Evolutionary conservation across 2,329 filamentous ascomycete genomes (phyloP).

Genomic region (Fusarium secorum): DNA sequence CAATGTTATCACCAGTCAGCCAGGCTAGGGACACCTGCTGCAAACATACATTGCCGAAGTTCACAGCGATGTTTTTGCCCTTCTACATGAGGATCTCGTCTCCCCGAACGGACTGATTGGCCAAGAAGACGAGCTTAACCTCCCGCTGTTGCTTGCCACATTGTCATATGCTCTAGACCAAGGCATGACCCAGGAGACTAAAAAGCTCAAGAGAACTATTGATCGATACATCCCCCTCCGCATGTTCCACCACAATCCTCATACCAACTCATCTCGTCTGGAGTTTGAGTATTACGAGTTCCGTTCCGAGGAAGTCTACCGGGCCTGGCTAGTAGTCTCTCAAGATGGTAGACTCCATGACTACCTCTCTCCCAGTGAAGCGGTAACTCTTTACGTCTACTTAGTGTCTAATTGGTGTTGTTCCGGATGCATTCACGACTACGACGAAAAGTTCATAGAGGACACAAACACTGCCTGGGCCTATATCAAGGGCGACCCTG

Average conservation of each 20-base stretch:
- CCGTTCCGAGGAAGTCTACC: slow-evolving; percentile 40
- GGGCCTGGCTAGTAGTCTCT: slow-evolving; percentile 23
- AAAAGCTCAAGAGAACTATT: slow-evolving; percentile 27
- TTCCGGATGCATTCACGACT: neutral
- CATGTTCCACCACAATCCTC: slow-evolving; percentile 38
- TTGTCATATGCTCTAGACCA: slow-evolving; percentile 20
- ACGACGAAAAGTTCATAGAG: neutral
- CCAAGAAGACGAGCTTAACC: slow-evolving; percentile 33
- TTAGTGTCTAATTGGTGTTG: slow-evolving; percentile 7
- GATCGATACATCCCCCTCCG: slow-evolving; percentile 35
- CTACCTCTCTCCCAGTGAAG: neutral
- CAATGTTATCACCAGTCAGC: neutral
- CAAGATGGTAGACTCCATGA: neutral
- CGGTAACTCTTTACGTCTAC: slow-evolving; percentile 9
- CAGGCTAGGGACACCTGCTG: slow-evolving; percentile 17
- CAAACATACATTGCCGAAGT: neutral
- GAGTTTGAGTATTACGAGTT: slow-evolving; percentile 26
- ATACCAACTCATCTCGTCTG: neutral
- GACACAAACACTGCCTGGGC: neutral
- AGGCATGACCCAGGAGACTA: slow-evolving; percentile 25
- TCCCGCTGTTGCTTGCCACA: slow-evolving; percentile 33
- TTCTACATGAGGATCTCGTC: slow-evolving; percentile 31
- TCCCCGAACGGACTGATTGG: slow-evolving; percentile 29
- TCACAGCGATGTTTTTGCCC: slow-evolving; percentile 27
- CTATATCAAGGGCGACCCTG: neutral